Evolutionary conservation across 306 rosid genomes (phyloP).

Genomic region (Vicia faba): DNA sequence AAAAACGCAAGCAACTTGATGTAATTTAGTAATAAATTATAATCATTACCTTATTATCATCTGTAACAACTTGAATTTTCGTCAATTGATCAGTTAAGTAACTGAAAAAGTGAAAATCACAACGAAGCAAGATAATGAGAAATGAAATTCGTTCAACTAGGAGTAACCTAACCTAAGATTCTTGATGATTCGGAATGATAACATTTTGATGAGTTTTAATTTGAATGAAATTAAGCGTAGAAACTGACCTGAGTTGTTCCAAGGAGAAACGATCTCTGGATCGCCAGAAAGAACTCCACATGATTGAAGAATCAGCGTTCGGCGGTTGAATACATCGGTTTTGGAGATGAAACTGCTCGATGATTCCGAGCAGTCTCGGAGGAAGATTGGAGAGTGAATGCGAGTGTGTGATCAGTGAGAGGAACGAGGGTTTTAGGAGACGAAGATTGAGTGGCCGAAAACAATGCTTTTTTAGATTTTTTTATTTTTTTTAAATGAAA

Average conservation of each 20-base stretch:
- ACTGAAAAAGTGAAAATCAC: conserved; percentile 52
- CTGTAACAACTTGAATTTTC: conserved; percentile 75
- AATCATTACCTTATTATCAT: conserved; percentile 74
- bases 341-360: conserved; percentile 44
- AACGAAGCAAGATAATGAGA: background rate
- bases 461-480: background rate
- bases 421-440: conserved; percentile 31
- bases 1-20: conserved; percentile 27
- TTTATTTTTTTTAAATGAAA: background rate
- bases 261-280: conserved; percentile 87
- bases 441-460: conserved; percentile 2
- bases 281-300: conserved; percentile 93
- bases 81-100: conserved; percentile 75
- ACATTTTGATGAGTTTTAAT: too few species aligned
- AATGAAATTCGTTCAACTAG: background rate
- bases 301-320: conserved; percentile 55
- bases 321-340: conserved; percentile 39
- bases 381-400: conserved; percentile 9
- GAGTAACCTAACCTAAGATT: conserved; percentile 10
- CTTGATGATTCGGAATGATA: background rate
- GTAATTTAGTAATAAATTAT: background rate
- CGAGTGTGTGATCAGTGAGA: conserved; percentile 4
- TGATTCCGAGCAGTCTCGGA: conserved; percentile 48
- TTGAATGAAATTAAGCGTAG: conserved; percentile 19
- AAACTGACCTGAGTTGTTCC: conserved; percentile 75